Evolutionary conservation across 108 stramenopile genomes (phyloP), one percentile per base, ranked within the genome.

Genomic region (Nitzschia sp.): DNA sequence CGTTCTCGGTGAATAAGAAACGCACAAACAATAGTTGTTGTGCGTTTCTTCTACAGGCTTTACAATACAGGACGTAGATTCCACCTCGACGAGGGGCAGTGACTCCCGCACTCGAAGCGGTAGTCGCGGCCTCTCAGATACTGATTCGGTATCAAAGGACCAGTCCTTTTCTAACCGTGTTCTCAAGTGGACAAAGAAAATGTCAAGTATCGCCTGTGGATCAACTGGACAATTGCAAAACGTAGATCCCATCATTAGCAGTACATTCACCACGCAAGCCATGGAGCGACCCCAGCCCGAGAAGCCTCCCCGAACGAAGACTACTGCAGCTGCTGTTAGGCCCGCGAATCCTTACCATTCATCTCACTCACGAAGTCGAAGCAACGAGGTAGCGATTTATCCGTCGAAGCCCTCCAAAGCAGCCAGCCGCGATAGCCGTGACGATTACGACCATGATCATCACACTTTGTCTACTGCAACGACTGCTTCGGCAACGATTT

Each of bases 401-500:
- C 66, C 59, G 8, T 47, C 66, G 19, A 79, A 79, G 49, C 35
- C 56, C 26, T 46, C 58, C 24, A 72, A 74, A 23, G 33, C 46
- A 18, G 34, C 23, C 24, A 75, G 49, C 25, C 49, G 47, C 46
- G 73, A 48, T 46, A 74, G 76, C 38, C 66, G 74, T 26, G 78
- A 79, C 55, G 76, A 77, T 21, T 68, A 69, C 27, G 81, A 82
- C 32, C 74, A 75, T 33, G 79, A 80, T 69, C 75, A 81, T 48
- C 81, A 82, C 29, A 83, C 85, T 9, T 55, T 79, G 49, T 79
- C 77, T 24, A 86, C 85, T 24, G 76, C 82, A 3, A 81, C 85
- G 18, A 86, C 85, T 2, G 76, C 85, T 28, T 76, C 85, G n/a
- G 85, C 76, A 13, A 86, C 85, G 3, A 66, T 70, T 30, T 80